Evolutionary conservation across 129 eudicot species (phyloP), one percentile per base, ranked within the genome.

Genomic region (Flaveria bidentis): DNA sequence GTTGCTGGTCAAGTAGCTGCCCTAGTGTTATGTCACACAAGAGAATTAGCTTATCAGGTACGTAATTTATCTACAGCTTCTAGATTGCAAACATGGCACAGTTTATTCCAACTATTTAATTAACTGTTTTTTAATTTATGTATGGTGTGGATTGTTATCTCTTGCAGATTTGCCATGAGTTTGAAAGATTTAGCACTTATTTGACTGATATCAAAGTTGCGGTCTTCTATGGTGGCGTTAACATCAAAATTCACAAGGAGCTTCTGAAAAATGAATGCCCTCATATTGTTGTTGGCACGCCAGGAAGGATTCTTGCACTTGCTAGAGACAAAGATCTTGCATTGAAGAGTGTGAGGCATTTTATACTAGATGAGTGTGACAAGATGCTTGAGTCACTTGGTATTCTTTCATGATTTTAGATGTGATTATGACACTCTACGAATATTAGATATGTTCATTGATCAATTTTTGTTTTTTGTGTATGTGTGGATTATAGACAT

Each of bases 381-480:
- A 93, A 93, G 89, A 93, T 93, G 98, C 97, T 93, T 12, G 98
- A 93, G 86, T 90, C 98, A 47, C 98, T 93, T 65, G 98, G 97
- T 93, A 88, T 75, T 78, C 22, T 28, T 73, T 56, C 20, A 63
- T 36, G 16, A 55, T 2, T 11, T 8, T 56, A 55, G 2, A 70
- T 63, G 6, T 2, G 55, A 14, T 30, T 22, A 49, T 52, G 47
- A 1, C 12, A 18, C 1, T 66, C 6, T 47, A 28, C 13, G 6
- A 28, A 9, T 67, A 50, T 55, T 5, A 67, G 22, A 25, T 39
- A 33, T 73, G 53, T 69, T 33, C 63, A n/a, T 22, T 44, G 33
- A 41, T 72, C 56, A 5, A 69, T 62, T 6, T 82, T 42, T 64
- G 25, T 46, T 65, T 65, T 57, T 23, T 64, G 3, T 80, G 5